These are phyloP conservation scores for Sideroxylon spinosum DNA, from an alignment of 179 eudicot genomes.

Conservation along the genomic window DNA sequence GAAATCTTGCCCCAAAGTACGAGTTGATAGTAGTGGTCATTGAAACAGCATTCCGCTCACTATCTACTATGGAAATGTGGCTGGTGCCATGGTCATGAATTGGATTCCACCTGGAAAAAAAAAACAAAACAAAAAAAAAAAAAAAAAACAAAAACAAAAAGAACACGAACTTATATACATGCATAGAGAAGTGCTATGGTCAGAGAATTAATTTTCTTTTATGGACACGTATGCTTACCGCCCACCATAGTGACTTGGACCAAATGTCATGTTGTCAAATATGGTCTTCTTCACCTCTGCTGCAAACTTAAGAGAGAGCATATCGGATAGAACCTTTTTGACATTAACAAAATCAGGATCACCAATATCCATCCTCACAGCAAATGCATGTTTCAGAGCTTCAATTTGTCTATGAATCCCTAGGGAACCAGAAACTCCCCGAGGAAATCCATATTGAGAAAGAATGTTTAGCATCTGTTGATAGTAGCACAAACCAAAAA, in stretches of 20 bases:
- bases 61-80: slow-evolving; percentile 22
- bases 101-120: slow-evolving; percentile 17
- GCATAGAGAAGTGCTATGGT: not conserved
- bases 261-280: slow-evolving; percentile 32
- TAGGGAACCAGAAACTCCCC: slow-evolving; percentile 22
- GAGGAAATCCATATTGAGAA: slow-evolving; percentile 25
- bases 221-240: slow-evolving; percentile 17
- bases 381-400: slow-evolving; percentile 38
- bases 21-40: slow-evolving; percentile 22
- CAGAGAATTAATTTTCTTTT: no score
- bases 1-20: slow-evolving; percentile 18
- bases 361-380: slow-evolving; percentile 36
- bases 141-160: not conserved
- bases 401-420: slow-evolving; percentile 33
- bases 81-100: slow-evolving; percentile 25
- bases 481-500: not conserved
- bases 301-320: slow-evolving; percentile 36
- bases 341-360: slow-evolving; percentile 39
- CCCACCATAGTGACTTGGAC: slow-evolving; percentile 31
- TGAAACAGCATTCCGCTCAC: slow-evolving; percentile 22
- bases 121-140: not conserved
- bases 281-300: slow-evolving; percentile 28
- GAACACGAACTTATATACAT: not conserved
- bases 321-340: slow-evolving; percentile 20
- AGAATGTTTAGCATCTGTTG: slow-evolving; percentile 42